These are phyloP conservation scores for Phialophora tarda DNA, from an alignment of 2,329 filamentous ascomycete species.

Conservation along the genomic window DNA sequence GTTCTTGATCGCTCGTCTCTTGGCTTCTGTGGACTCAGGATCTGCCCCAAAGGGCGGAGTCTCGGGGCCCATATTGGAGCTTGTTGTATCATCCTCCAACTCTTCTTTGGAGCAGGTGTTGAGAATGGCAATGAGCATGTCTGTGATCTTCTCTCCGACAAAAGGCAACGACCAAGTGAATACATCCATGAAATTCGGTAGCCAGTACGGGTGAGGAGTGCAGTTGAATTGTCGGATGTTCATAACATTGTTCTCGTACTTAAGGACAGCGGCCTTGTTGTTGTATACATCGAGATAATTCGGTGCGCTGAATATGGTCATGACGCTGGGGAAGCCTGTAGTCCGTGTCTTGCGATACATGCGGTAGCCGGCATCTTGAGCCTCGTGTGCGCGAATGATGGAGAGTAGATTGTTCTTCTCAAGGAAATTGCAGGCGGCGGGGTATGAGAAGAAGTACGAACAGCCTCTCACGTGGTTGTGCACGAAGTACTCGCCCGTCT, in stretches of 20 bases:
- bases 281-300: constrained; percentile 99
- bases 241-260: constrained; percentile 99
- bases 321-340: constrained; percentile 97
- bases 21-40: constrained; percentile 87
- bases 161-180: constrained; percentile 99
- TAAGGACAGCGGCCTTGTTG: constrained; percentile 98
- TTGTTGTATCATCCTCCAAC: constrained; percentile 84
- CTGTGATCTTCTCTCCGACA: constrained; percentile 98
- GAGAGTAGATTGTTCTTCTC: constrained; percentile 99
- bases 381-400: constrained; percentile 96
- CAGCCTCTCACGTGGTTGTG: constrained; percentile 98
- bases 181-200: constrained; percentile 99
- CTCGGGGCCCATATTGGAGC: constrained; percentile 69
- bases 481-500: constrained; percentile 95
- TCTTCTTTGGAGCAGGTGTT: constrained; percentile 99
- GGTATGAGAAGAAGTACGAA: constrained; percentile 99
- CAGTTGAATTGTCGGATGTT: constrained; percentile 99
- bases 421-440: constrained; percentile 92
- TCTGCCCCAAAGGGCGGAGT: constrained; percentile 76
- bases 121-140: constrained; percentile 98
- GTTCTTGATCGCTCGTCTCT: constrained; percentile 97
- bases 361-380: constrained; percentile 95
- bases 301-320: constrained; percentile 99
- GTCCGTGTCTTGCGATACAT: constrained; percentile 99
- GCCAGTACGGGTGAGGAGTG: constrained; percentile 98